Percentiles rank a stretch among this genome's conserved stretches.
These are phyloP conservation scores for Rhizophagus sp. DNA, from an alignment of 192 early-diverging fungal genomes.

Conservation along the genomic window DNA sequence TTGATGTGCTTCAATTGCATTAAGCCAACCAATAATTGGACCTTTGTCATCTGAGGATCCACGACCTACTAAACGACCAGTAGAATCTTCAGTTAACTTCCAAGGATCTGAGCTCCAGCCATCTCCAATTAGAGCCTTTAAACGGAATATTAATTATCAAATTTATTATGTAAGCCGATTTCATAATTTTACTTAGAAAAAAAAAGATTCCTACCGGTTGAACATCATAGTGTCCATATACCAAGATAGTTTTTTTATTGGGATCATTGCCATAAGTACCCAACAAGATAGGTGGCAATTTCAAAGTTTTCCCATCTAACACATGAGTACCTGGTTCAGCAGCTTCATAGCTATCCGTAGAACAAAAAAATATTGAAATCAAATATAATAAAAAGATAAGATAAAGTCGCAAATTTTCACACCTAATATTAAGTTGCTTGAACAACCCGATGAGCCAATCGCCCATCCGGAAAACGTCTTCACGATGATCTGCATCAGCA, in stretches of 20 bases:
- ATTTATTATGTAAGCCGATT: background rate
- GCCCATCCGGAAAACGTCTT: constrained; percentile 87
- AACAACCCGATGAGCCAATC: constrained; percentile 80
- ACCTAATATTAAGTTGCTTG: constrained; percentile 70
- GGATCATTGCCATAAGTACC: constrained; percentile 89
- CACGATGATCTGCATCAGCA: constrained; percentile 71
- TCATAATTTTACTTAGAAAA: no score
- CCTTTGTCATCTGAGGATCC: constrained; percentile 98
- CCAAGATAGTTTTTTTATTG: constrained; percentile 92
- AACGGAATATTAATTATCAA: background rate
- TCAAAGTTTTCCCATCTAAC: constrained; percentile 74
- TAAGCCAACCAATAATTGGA: constrained; percentile 96
- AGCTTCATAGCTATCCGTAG: constrained; percentile 46
- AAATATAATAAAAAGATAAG: background rate
- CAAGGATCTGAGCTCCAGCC: constrained; percentile 95
- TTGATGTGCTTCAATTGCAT: constrained; percentile 93
- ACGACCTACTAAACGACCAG: constrained; percentile 85
- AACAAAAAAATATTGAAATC: background rate
- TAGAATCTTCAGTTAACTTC: constrained; percentile 79
- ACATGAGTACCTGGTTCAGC: constrained; percentile 82
- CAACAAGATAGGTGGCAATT: constrained; percentile 91
- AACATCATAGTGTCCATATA: constrained; percentile 99
- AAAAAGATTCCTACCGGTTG: constrained; percentile 72
- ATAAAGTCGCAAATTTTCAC: constrained; percentile 19
- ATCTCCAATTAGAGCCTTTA: constrained; percentile 67